Evolutionary conservation across 352 stramenopile species (phyloP).

Genomic region (Peronosclerospora sorghi): DNA sequence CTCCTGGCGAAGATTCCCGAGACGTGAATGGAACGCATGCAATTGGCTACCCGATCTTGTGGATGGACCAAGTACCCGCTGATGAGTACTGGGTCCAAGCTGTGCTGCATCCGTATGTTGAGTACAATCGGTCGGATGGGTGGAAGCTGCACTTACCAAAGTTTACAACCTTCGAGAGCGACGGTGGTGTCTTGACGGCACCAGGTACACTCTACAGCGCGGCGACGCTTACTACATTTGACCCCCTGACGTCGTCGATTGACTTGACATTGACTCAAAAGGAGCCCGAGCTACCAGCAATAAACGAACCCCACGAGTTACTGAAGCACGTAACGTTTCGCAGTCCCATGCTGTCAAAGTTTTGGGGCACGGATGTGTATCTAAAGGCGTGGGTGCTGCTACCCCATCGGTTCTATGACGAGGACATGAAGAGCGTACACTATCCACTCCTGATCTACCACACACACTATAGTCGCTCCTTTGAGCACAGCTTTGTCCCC

Average conservation of each 20-base stretch:
- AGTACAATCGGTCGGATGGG: slow-evolving; percentile 52
- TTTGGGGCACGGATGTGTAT: slow-evolving; percentile 60
- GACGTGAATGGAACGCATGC: slow-evolving; percentile 34
- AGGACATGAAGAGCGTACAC: slow-evolving; percentile 9
- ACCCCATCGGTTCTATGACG: slow-evolving; percentile 54
- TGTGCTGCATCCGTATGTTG: slow-evolving; percentile 47
- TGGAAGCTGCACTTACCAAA: slow-evolving; percentile 32
- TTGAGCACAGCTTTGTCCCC: slow-evolving; percentile 43
- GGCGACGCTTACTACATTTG: slow-evolving; percentile 39
- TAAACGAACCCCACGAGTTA: slow-evolving; percentile 37
- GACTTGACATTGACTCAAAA: slow-evolving; percentile 42
- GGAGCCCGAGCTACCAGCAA: slow-evolving; percentile 20
- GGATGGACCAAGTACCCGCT: slow-evolving; percentile 27
- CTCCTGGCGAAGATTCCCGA: slow-evolving; percentile 19
- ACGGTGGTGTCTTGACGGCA: slow-evolving; percentile 37
- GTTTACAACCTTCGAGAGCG: slow-evolving; percentile 47
- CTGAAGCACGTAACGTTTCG: slow-evolving; percentile 62
- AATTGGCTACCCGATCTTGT: slow-evolving; percentile 35
- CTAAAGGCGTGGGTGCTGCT: slow-evolving; percentile 66
- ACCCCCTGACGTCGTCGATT: slow-evolving; percentile 19
- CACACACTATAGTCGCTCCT: slow-evolving; percentile 14
- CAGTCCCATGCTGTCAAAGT: slow-evolving; percentile 42
- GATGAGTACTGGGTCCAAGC: slow-evolving; percentile 58
- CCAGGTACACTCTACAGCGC: slow-evolving; percentile 51
- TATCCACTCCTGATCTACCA: no score